Evolutionary conservation across 352 stramenopile species (phyloP).

Genomic region (Globisporangium parvum): DNA sequence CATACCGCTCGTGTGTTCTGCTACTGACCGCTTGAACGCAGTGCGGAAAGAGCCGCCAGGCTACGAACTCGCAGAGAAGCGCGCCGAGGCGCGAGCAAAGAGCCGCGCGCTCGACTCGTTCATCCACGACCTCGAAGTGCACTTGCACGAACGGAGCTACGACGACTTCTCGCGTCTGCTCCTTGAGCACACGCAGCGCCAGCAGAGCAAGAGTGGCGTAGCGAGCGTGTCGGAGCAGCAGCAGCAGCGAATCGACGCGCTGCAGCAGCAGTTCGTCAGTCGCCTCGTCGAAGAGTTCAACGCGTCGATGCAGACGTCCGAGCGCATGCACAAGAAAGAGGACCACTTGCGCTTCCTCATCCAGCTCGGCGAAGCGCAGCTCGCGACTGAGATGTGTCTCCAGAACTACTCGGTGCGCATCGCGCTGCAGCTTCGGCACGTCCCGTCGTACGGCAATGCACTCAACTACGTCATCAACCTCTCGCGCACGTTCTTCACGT

Average conservation of each 20-base stretch:
- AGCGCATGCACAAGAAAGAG: conserved; percentile 81
- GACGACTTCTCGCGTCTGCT: conserved; percentile 46
- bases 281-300: conserved; percentile 74
- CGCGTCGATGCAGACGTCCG: conserved; percentile 64
- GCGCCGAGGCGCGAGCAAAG: conserved; percentile 36
- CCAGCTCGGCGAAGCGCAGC: conserved; percentile 50
- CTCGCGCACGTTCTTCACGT: conserved; percentile 83
- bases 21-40: conserved; percentile 6
- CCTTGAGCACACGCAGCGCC: conserved; percentile 33
- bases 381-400: conserved; percentile 77
- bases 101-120: conserved; percentile 49
- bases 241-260: conserved; percentile 42
- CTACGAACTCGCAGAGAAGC: conserved; percentile 44
- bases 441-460: conserved; percentile 64
- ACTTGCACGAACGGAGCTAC: conserved; percentile 59
- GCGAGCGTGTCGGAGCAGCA: conserved; percentile 33
- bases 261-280: conserved; percentile 48
- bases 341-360: conserved; percentile 73
- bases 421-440: conserved; percentile 62
- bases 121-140: conserved; percentile 64
- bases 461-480: conserved; percentile 83
- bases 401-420: conserved; percentile 80
- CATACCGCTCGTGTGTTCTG: background rate
- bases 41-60: conserved; percentile 27
- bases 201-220: conserved; percentile 33